These are phyloP conservation scores for Termitomyces heimii DNA, from an alignment of 768 basidiomycete genomes.

Conservation along the genomic window DNA sequence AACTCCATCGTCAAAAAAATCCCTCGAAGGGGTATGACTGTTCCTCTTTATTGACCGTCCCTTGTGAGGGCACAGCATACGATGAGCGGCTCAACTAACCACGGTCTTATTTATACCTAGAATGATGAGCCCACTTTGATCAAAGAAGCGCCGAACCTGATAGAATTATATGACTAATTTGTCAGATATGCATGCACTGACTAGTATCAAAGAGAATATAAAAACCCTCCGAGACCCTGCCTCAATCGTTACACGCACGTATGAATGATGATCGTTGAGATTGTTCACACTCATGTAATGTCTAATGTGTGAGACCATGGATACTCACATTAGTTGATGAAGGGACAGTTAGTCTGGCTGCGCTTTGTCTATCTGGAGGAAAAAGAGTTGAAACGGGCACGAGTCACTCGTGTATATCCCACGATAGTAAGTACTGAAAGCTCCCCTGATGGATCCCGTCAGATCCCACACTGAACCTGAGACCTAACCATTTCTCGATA, in stretches of 20 bases:
- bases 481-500: constrained; percentile 1
- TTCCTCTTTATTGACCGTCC: not conserved
- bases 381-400: not conserved
- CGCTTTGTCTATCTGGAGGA: no score
- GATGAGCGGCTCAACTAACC: not conserved
- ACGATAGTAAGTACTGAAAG: not conserved
- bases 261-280: not conserved
- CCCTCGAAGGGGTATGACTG: not conserved
- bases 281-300: not conserved
- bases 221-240: not conserved
- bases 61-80: not conserved
- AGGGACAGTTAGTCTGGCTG: not conserved
- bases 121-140: constrained; percentile 11
- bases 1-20: not conserved
- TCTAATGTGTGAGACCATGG: not conserved
- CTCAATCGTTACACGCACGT: not conserved
- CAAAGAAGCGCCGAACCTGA: constrained; percentile 14
- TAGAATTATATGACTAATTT: constrained; percentile 9
- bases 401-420: not conserved
- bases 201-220: not conserved
- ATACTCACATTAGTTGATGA: not conserved
- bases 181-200: not conserved
- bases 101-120: constrained; percentile 1
- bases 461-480: not conserved
- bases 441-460: constrained; percentile 1